Percentiles rank a stretch among this genome's conserved stretches.
Evolutionary conservation across 2,329 filamentous ascomycete genomes (phyloP).

Genomic region (Colletotrichum sidae): DNA sequence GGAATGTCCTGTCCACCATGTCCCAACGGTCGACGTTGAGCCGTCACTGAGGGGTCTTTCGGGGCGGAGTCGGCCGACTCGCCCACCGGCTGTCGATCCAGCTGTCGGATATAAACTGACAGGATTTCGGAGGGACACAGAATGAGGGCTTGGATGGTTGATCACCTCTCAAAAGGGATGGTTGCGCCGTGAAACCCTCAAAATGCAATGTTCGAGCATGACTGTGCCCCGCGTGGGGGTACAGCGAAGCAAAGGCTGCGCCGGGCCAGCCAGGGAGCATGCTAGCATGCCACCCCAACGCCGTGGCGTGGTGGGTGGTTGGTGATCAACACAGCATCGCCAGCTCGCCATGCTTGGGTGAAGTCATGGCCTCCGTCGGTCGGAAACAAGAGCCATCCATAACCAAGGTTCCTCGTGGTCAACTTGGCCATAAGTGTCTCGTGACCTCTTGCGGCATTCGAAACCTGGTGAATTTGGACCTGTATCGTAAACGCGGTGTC

Average conservation of each 20-base stretch:
- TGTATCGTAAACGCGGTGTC: neutral
- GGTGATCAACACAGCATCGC: constrained; percentile 29
- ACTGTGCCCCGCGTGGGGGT: constrained; percentile 37
- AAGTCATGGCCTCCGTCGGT: constrained; percentile 28
- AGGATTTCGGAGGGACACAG: constrained; percentile 23
- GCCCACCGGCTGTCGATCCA: constrained; percentile 8
- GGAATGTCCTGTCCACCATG: neutral
- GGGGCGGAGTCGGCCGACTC: constrained; percentile 29
- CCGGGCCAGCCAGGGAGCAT: constrained; percentile 25
- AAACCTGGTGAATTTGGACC: constrained; percentile 1
- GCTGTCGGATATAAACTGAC: constrained; percentile 30
- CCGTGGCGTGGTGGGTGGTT: constrained; percentile 21
- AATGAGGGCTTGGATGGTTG: constrained; percentile 22
- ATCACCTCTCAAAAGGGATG: constrained; percentile 35
- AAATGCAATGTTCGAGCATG: constrained; percentile 25
- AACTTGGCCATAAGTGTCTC: constrained; percentile 8
- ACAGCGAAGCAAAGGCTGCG: constrained; percentile 13
- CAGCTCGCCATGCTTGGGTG: constrained; percentile 18
- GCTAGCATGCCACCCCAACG: constrained; percentile 26
- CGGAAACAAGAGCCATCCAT: constrained; percentile 7
- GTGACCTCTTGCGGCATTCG: constrained; percentile 7
- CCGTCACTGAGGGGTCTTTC: constrained; percentile 10
- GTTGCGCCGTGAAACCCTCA: constrained; percentile 27
- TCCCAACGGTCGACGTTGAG: neutral
- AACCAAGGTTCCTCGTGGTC: constrained; percentile 1